A percentile compares a stretch with the other conserved stretches of the same genome.
phyloP scores from a whole-genome alignment of 345 rosid species.

The Gossypium anomalum region DNA sequence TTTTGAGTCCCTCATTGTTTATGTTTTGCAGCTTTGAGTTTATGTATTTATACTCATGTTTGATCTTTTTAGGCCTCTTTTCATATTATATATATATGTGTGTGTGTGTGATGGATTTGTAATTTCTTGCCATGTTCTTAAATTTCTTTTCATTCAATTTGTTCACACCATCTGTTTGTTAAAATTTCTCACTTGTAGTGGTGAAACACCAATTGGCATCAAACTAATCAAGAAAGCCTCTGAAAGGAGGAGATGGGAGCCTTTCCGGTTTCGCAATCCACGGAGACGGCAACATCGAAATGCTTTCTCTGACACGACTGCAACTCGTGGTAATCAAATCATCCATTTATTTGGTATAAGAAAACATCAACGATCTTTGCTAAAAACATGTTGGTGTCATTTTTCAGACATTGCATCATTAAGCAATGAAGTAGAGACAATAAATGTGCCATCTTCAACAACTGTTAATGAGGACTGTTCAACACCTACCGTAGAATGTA shows the following conservation, averaged over 20 bases:
- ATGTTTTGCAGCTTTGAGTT: neutral
- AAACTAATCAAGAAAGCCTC: neutral
- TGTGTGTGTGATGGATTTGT: neutral
- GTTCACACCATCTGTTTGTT: neutral
- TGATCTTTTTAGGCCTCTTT: neutral
- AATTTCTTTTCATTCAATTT: neutral
- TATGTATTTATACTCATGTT: neutral
- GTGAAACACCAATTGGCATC: neutral
- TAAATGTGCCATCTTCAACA: too few species aligned
- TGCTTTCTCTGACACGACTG: neutral
- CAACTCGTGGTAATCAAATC: neutral
- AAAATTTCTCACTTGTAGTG: neutral
- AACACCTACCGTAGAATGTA: constrained; percentile 11
- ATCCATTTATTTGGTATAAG: neutral
- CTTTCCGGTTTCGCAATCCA: neutral
- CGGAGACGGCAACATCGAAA: neutral
- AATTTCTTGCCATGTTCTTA: too few species aligned
- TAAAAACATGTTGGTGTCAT: neutral
- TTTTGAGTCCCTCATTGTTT: neutral
- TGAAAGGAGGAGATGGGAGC: constrained; percentile 8
- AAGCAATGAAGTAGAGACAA: neutral
- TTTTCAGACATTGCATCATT: constrained; percentile 1
- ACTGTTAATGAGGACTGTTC: constrained; percentile 31
- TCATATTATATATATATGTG: neutral
- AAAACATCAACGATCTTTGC: neutral